Conservation (phyloP, 2,329 filamentous ascomycete genomes). For the Pseudocercospora macadamiae region DNA sequence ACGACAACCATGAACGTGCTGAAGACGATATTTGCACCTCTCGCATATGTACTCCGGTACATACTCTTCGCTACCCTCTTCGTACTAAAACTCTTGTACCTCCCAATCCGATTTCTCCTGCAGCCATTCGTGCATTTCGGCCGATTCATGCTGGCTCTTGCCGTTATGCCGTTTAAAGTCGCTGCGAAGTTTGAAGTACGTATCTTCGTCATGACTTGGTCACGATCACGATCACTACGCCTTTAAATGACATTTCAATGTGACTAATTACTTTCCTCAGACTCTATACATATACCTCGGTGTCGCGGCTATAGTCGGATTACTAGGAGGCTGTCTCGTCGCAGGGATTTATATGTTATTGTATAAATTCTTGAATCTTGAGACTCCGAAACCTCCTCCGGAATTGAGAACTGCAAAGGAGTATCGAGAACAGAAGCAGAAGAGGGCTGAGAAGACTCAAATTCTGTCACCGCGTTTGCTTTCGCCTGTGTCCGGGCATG, state of each 20-base stretch:
- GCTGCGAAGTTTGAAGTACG: constrained; percentile 60
- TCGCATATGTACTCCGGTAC: constrained; percentile 44
- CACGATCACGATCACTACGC: not conserved
- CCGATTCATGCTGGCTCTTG: constrained; percentile 44
- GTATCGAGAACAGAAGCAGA: constrained; percentile 35
- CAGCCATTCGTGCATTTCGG: constrained; percentile 55
- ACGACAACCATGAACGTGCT: not conserved
- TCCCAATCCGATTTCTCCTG: constrained; percentile 51
- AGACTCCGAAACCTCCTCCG: constrained; percentile 18
- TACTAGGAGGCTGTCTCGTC: constrained; percentile 63
- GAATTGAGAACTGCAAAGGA: constrained; percentile 34
- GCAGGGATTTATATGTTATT: constrained; percentile 58
- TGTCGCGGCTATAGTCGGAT: constrained; percentile 68
- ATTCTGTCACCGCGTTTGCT: constrained; percentile 18
- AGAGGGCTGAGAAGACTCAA: constrained; percentile 20
- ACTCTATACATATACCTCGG: constrained; percentile 62
- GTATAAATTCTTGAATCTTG: constrained; percentile 26
- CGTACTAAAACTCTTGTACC: constrained; percentile 52
- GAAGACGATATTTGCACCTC: constrained; percentile 38
- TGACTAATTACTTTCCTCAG: no score
- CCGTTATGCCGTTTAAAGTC: constrained; percentile 54
- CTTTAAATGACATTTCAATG: no score
- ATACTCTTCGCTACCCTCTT: constrained; percentile 44
- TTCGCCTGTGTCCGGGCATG: constrained; percentile 25
- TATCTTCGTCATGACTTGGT: not conserved